Conservation (phyloP, 1,139 yeast genomes). For the Lodderomyces elongisporus region DNA sequence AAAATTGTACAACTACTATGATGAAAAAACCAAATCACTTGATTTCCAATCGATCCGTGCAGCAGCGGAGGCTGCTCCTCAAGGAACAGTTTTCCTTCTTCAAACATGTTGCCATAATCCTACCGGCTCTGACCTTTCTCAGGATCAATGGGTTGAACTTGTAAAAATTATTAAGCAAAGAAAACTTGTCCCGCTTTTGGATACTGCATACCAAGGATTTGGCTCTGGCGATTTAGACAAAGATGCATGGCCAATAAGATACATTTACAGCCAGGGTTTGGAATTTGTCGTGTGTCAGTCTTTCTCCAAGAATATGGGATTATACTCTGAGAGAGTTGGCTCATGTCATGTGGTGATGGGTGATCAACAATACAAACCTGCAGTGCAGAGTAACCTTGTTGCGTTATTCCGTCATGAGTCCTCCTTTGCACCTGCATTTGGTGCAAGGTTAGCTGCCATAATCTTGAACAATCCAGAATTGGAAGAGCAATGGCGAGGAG, state of each 20-base stretch:
- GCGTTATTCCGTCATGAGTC: slow-evolving; percentile 33
- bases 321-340: slow-evolving; percentile 43
- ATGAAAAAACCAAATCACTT: slow-evolving; percentile 21
- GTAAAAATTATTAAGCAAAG: slow-evolving; percentile 53
- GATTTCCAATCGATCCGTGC: slow-evolving; percentile 26
- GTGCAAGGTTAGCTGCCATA: slow-evolving; percentile 36
- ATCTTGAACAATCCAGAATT: slow-evolving; percentile 23
- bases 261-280: slow-evolving; percentile 19
- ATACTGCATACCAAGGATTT: slow-evolving; percentile 93
- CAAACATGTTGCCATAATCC: slow-evolving; percentile 98
- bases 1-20: slow-evolving; percentile 29
- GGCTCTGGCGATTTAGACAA: slow-evolving; percentile 48
- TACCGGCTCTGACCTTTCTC: slow-evolving; percentile 85
- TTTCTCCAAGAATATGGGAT: slow-evolving; percentile 43
- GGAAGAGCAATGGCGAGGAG: slow-evolving; percentile 29
- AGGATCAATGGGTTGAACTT: slow-evolving; percentile 74
- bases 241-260: slow-evolving; percentile 28
- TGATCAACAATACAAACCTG: slow-evolving; percentile 17
- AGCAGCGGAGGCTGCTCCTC: slow-evolving; percentile 28
- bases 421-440: slow-evolving; percentile 45
- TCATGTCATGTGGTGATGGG: slow-evolving; percentile 34
- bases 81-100: slow-evolving; percentile 43
- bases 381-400: slow-evolving; percentile 24
- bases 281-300: slow-evolving; percentile 39
- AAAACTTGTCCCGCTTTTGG: slow-evolving; percentile 69